phyloP scores from a whole-genome alignment of 768 basidiomycete species.

The Auriscalpium orientale region DNA sequence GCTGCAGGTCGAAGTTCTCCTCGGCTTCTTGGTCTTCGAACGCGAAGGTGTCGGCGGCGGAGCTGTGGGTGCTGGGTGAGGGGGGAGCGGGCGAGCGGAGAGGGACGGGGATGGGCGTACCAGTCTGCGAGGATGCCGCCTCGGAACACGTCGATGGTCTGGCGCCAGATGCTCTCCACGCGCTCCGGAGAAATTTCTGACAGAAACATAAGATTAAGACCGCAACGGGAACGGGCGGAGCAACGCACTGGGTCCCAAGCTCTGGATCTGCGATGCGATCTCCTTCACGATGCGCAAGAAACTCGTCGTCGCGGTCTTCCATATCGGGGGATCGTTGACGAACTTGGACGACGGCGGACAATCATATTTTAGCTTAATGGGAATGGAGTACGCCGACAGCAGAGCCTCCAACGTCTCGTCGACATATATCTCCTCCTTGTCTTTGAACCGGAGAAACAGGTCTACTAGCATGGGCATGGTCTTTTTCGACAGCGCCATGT shows the following conservation, averaged over 20 bases:
- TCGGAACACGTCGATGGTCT: conserved; percentile 71
- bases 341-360: conserved; percentile 86
- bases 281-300: conserved; percentile 72
- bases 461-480: conserved; percentile 78
- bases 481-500: conserved; percentile 84
- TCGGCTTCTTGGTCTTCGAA: conserved; percentile 65
- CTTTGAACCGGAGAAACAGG: conserved; percentile 65
- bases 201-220: not conserved
- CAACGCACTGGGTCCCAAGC: conserved; percentile 34
- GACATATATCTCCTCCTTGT: conserved; percentile 52
- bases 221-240: not conserved
- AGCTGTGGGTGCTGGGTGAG: conserved; percentile 30
- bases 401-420: conserved; percentile 85
- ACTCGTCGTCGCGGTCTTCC: conserved; percentile 88
- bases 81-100: not conserved
- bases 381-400: conserved; percentile 77
- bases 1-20: conserved; percentile 77
- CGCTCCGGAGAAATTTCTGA: conserved; percentile 54
- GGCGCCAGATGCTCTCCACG: conserved; percentile 79
- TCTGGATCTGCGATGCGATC: conserved; percentile 44
- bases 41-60: conserved; percentile 46
- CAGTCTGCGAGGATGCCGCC: conserved; percentile 83
- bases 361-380: conserved; percentile 91
- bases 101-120: conserved; percentile 33
- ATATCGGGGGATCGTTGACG: conserved; percentile 80